These are phyloP conservation scores for Parathielavia hyrcaniae DNA, from an alignment of 495 filamentous ascomycete species.

Conservation along the genomic window DNA sequence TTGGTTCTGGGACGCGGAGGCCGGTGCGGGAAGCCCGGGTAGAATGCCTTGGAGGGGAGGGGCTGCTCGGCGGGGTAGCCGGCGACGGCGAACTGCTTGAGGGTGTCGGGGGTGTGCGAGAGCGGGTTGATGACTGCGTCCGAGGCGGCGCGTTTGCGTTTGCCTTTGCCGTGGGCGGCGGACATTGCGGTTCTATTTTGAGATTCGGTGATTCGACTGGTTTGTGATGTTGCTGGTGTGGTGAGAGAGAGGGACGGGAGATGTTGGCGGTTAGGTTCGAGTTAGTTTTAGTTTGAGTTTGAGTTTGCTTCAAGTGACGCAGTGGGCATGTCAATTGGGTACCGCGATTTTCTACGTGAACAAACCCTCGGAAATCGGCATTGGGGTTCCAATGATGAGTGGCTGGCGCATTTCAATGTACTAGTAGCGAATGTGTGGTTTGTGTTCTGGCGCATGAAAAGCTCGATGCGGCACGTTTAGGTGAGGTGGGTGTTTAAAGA, in stretches of 20 bases:
- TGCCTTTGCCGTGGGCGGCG: slow-evolving; percentile 7
- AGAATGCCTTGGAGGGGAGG: slow-evolving; percentile 29
- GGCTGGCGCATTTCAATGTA: too few species aligned
- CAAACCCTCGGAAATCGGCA: too few species aligned
- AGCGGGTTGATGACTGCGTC: slow-evolving; percentile 41
- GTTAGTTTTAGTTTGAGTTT: neutral
- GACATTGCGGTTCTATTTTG: neutral
- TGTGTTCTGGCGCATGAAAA: too few species aligned
- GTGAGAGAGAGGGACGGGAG: neutral
- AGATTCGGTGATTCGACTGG: neutral
- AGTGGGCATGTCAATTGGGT: too few species aligned
- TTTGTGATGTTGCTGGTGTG: neutral
- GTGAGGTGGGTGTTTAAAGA: too few species aligned
- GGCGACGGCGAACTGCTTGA: slow-evolving; percentile 37
- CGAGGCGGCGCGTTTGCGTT: slow-evolving; percentile 31
- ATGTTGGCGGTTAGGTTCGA: neutral
- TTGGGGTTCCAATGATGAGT: too few species aligned
- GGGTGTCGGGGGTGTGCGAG: slow-evolving; percentile 38
- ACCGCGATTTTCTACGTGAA: too few species aligned
- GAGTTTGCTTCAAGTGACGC: neutral
- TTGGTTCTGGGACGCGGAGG: slow-evolving; percentile 10
- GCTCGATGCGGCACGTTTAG: too few species aligned
- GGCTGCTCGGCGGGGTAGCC: slow-evolving; percentile 33
- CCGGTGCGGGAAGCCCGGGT: slow-evolving; percentile 43
- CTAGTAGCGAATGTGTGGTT: too few species aligned